Conservation (phyloP, 495 filamentous ascomycete species). For the Hypomontagnella submonticulosa region DNA sequence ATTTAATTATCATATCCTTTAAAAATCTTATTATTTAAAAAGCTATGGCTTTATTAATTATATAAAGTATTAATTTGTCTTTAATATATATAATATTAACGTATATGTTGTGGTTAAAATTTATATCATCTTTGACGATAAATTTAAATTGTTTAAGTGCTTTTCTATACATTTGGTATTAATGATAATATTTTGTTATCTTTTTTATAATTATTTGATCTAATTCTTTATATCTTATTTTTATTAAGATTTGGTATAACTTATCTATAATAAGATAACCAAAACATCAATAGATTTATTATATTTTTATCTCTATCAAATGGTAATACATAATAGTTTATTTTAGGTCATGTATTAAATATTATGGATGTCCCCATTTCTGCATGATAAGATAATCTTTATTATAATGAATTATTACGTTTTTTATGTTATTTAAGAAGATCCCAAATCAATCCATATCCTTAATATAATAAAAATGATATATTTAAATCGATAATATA, state of each 20-base stretch:
- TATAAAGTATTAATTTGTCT: not conserved
- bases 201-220: constrained; percentile 1
- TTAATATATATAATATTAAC: constrained; percentile 5
- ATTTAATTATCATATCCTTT: constrained; percentile 1
- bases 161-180: constrained; percentile 3
- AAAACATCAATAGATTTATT: not conserved
- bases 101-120: not conserved
- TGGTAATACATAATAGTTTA: not conserved
- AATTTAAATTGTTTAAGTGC: constrained; percentile 3
- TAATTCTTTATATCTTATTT: not conserved
- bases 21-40: constrained; percentile 9
- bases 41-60: constrained; percentile 5
- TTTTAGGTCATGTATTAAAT: not conserved
- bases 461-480: constrained; percentile 5
- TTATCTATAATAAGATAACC: too few relatives aligned
- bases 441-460: constrained; percentile 1
- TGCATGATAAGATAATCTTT: not conserved
- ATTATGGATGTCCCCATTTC: not conserved
- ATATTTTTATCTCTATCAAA: not conserved
- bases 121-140: not conserved
- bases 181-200: constrained; percentile 8
- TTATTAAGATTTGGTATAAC: not conserved
- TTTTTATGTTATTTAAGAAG: constrained; percentile 5
- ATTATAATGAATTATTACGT: constrained; percentile 1
- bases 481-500: not conserved